Evolutionary conservation across 331 rosid species (phyloP).

Genomic region (Rosa hybrid): DNA sequence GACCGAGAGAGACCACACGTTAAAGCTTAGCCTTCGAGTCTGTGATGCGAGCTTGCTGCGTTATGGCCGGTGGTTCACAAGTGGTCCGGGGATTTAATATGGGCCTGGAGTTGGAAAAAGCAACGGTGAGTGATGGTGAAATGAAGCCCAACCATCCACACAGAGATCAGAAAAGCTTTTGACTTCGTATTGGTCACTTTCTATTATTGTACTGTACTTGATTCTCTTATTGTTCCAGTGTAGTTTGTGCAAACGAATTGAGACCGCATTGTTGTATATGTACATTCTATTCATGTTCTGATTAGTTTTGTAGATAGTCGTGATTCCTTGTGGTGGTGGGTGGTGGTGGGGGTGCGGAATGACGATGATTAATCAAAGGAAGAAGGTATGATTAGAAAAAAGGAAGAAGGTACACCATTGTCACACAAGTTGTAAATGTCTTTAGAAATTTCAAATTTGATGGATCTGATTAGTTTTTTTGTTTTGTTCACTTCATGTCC

Average conservation of each 20-base stretch:
- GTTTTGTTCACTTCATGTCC: too few relatives aligned
- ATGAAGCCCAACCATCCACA: background rate
- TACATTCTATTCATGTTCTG: background rate
- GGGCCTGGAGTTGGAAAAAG: background rate
- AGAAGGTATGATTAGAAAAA: too few relatives aligned
- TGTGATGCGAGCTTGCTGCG: constrained; percentile 12
- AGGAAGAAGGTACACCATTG: too few relatives aligned
- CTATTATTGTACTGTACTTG: background rate
- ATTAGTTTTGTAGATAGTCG: background rate
- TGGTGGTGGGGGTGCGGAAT: too few relatives aligned
- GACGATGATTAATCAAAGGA: too few relatives aligned
- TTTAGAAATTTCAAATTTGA: too few relatives aligned
- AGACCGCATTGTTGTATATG: constrained; percentile 17
- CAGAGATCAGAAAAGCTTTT: background rate
- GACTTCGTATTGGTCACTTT: background rate
- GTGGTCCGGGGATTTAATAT: background rate
- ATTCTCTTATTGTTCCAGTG: too few relatives aligned
- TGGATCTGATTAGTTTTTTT: too few relatives aligned
- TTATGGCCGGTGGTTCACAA: background rate
- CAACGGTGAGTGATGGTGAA: background rate
- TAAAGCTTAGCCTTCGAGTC: constrained; percentile 4
- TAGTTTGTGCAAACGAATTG: constrained; percentile 4
- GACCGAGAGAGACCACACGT: constrained; percentile 28
- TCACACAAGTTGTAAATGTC: too few relatives aligned
- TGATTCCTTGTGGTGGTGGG: background rate